These are phyloP conservation scores for Hymenotorrendiella dingleyae DNA, from an alignment of 2,329 filamentous ascomycete genomes.

Conservation along the genomic window DNA sequence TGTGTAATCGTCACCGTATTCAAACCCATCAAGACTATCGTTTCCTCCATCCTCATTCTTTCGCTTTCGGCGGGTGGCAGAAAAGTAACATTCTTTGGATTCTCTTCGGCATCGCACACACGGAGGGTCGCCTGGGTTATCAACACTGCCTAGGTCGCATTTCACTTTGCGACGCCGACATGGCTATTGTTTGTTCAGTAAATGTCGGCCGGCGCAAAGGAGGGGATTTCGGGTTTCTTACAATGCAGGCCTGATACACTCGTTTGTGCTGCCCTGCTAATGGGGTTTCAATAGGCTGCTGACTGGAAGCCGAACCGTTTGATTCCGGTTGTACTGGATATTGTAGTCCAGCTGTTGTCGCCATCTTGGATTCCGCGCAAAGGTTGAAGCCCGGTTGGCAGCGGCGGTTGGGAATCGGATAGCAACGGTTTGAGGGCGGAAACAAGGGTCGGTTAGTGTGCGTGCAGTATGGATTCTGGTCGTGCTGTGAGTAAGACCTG, in stretches of 20 bases:
- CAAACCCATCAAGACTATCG: conserved; percentile 40
- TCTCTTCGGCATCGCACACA: conserved; percentile 91
- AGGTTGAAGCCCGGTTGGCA: neutral
- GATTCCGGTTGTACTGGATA: conserved; percentile 16
- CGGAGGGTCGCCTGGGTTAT: conserved; percentile 88
- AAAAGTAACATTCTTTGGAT: conserved; percentile 96
- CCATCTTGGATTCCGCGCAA: conserved; percentile 11
- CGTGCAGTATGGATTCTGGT: too few relatives aligned
- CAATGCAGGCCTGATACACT: conserved; percentile 39
- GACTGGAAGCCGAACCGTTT: conserved; percentile 11
- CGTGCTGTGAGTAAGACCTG: too few relatives aligned
- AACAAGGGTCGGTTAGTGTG: too few relatives aligned
- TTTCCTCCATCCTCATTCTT: conserved; percentile 58
- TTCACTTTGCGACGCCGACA: conserved; percentile 50
- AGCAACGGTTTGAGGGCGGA: too few relatives aligned
- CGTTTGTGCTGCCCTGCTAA: conserved; percentile 33
- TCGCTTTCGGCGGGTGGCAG: conserved; percentile 85
- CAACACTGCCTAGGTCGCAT: conserved; percentile 65
- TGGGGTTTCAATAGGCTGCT: conserved; percentile 11
- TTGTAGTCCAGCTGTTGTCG: conserved; percentile 11
- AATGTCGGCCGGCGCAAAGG: too few relatives aligned
- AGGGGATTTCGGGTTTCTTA: neutral
- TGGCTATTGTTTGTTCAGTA: too few relatives aligned
- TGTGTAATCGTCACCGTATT: conserved; percentile 54
- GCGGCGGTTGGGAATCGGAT: too few relatives aligned